Evolutionary conservation across 1,139 yeast species (phyloP).

Genomic region (Kodamaea ohmeri): DNA sequence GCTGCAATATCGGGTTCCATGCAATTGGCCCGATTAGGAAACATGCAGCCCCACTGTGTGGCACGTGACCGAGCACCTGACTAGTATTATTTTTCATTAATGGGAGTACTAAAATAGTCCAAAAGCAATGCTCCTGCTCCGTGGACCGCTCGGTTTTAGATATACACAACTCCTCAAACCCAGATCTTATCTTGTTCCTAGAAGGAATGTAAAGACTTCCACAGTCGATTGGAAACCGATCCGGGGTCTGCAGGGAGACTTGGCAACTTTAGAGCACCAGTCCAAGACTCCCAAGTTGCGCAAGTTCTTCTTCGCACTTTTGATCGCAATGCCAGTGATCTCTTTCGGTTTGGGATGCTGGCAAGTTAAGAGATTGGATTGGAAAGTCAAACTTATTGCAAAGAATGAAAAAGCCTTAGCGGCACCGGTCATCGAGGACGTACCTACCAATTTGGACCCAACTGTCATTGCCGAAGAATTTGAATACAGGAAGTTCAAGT

Average conservation of each 20-base stretch:
- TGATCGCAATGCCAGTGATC: constrained; percentile 84
- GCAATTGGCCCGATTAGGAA: constrained; percentile 1
- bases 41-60: too few species aligned
- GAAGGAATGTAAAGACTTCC: constrained; percentile 54
- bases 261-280: constrained; percentile 40
- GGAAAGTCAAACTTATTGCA: constrained; percentile 88
- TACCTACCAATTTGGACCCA: constrained; percentile 62
- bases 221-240: constrained; percentile 85
- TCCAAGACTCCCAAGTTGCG: constrained; percentile 41
- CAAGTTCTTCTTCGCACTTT: constrained; percentile 51
- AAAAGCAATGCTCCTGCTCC: background rate
- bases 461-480: constrained; percentile 55
- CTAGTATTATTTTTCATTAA: too few species aligned
- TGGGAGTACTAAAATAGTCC: too few species aligned
- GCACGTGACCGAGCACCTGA: constrained; percentile 1
- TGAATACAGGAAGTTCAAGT: constrained; percentile 74
- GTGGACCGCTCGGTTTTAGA: background rate
- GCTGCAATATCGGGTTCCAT: too few species aligned
- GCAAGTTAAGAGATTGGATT: constrained; percentile 81
- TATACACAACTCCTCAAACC: constrained; percentile 1
- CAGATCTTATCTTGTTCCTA: background rate
- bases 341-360: constrained; percentile 88
- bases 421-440: constrained; percentile 59
- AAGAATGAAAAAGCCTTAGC: constrained; percentile 79
- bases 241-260: constrained; percentile 48